Evolutionary conservation across 2,329 filamentous ascomycete species (phyloP).

Genomic region (Gaeumannomyces sp.): DNA sequence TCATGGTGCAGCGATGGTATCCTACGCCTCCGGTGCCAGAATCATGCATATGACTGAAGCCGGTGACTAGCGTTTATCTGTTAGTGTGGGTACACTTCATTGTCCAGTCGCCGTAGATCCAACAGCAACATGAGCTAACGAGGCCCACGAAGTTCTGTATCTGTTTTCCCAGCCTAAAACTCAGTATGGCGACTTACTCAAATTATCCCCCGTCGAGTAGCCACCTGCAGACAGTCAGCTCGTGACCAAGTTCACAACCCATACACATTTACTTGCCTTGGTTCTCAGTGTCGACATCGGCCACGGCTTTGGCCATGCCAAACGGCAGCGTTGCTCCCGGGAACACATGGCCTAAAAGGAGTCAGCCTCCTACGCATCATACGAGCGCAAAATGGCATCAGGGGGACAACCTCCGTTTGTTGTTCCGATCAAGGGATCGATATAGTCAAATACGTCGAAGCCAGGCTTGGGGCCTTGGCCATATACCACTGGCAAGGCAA

Average conservation of each 20-base stretch:
- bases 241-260: background rate
- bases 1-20: no score
- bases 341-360: constrained; percentile 21
- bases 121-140: no score
- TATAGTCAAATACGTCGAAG: constrained; percentile 17
- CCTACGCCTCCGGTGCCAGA: constrained; percentile 27
- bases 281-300: constrained; percentile 21
- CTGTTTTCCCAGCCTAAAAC: no score
- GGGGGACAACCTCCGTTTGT: constrained; percentile 19
- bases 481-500: background rate
- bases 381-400: background rate
- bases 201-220: constrained; percentile 20
- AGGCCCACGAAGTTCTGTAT: no score
- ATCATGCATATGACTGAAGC: constrained; percentile 26
- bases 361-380: background rate
- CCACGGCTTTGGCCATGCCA: constrained; percentile 24
- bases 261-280: constrained; percentile 10
- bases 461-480: background rate
- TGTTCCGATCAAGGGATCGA: constrained; percentile 23
- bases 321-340: constrained; percentile 24
- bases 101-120: no score
- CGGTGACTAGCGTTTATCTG: constrained; percentile 19
- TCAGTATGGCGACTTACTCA: constrained; percentile 8
- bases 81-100: background rate
- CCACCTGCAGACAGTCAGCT: constrained; percentile 15